Evolutionary conservation across 2,329 filamentous ascomycete genomes (phyloP).

Genomic region (Ophiostoma montium): DNA sequence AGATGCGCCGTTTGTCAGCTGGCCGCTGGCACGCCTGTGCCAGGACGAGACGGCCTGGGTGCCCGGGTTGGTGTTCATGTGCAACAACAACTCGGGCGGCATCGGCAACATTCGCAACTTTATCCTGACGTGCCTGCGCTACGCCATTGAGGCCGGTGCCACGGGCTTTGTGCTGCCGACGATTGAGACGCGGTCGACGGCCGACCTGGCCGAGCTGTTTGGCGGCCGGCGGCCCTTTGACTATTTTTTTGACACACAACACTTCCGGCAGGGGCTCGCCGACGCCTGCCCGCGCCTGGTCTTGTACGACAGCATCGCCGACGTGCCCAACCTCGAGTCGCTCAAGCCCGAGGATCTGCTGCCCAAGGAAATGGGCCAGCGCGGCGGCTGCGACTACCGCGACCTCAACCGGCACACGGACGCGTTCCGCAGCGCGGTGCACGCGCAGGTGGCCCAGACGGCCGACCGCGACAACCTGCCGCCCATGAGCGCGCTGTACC

Average conservation of each 20-base stretch:
- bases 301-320: constrained; percentile 24
- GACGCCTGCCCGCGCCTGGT: constrained; percentile 28
- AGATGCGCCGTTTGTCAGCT: constrained; percentile 29
- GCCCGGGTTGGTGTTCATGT: constrained; percentile 30
- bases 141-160: constrained; percentile 33
- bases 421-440: constrained; percentile 23
- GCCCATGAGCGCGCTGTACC: constrained; percentile 15
- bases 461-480: constrained; percentile 15
- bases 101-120: constrained; percentile 37
- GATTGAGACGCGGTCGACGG: constrained; percentile 29
- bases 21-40: constrained; percentile 30
- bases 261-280: constrained; percentile 26
- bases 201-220: constrained; percentile 28
- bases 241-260: constrained; percentile 33
- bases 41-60: constrained; percentile 25
- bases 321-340: constrained; percentile 23
- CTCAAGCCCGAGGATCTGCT: constrained; percentile 26
- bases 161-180: constrained; percentile 30
- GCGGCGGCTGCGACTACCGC: constrained; percentile 25
- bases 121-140: constrained; percentile 34
- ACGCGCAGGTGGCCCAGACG: constrained; percentile 19
- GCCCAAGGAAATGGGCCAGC: constrained; percentile 25
- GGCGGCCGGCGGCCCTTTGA: constrained; percentile 25
- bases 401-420: constrained; percentile 29
- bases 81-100: constrained; percentile 37